Percentiles rank a stretch among this genome's conserved stretches.
Evolutionary conservation across 179 eudicot genomes (phyloP).

Genomic region (Sideroxylon spinosum): DNA sequence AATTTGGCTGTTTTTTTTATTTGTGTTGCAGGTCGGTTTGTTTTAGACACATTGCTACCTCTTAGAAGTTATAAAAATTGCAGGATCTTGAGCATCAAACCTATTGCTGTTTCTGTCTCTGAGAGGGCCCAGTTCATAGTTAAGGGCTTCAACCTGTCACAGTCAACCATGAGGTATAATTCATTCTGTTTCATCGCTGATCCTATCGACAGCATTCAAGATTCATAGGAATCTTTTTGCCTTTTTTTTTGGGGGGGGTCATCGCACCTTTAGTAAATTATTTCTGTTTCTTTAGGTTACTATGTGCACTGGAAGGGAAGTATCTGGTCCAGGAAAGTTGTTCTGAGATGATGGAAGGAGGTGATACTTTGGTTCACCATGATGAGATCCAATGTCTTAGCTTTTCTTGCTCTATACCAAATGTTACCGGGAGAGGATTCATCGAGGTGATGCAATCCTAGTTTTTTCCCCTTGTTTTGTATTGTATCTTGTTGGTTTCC

Average conservation of each 20-base stretch:
- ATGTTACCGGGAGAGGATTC: conserved; percentile 77
- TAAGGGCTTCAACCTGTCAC: conserved; percentile 56
- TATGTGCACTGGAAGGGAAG: conserved; percentile 75
- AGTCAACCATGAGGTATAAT: conserved; percentile 56
- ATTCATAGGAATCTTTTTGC: not conserved
- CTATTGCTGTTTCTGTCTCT: conserved; percentile 64
- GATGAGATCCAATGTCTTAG: conserved; percentile 49
- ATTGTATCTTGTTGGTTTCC: not conserved
- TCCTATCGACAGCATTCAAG: not conserved
- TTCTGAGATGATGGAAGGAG: conserved; percentile 32
- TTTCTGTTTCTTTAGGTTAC: conserved; percentile 40
- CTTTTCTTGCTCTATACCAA: conserved; percentile 59
- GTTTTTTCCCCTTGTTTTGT: not conserved
- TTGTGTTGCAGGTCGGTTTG: conserved; percentile 54
- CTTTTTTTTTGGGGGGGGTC: not conserved
- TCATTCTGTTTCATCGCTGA: not conserved
- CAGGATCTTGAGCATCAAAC: conserved; percentile 62
- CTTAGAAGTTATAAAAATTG: conserved; percentile 31
- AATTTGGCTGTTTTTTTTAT: conserved; percentile 6
- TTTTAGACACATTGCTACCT: conserved; percentile 65
- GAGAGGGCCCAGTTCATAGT: conserved; percentile 52
- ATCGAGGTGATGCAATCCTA: conserved; percentile 55
- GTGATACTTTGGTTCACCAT: conserved; percentile 30
- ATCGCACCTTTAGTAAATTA: not conserved
- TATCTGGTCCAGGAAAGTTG: conserved; percentile 60